These are phyloP conservation scores for Mangifera indica DNA, from an alignment of 345 rosid genomes.

Conservation along the genomic window DNA sequence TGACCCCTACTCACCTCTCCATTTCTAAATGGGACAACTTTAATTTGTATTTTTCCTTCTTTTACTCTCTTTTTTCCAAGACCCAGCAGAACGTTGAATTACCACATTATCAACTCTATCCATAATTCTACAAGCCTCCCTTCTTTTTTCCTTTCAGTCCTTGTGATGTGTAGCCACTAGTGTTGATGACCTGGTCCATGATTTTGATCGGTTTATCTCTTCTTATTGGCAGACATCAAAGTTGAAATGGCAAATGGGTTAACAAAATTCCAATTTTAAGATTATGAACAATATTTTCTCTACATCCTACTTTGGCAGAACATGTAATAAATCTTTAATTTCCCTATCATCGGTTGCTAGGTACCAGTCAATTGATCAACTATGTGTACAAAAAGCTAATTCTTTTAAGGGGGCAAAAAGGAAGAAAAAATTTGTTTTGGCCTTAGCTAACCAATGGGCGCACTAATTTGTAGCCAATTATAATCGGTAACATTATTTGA, in stretches of 20 bases:
- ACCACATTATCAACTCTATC: neutral
- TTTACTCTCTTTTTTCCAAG: neutral
- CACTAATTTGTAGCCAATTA: neutral
- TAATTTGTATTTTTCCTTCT: neutral
- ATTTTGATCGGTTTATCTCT: neutral
- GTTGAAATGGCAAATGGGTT: neutral
- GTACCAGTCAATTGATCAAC: neutral
- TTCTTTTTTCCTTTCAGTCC: slow-evolving; percentile 2
- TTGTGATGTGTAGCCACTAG: neutral
- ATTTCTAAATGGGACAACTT: slow-evolving; percentile 20
- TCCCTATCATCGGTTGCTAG: neutral
- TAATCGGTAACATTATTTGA: neutral
- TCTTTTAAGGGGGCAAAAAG: neutral
- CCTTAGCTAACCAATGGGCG: neutral
- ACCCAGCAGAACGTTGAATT: neutral
- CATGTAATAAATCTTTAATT: neutral
- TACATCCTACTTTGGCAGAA: too few species aligned
- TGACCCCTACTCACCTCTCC: slow-evolving; percentile 9
- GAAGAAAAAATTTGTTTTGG: neutral
- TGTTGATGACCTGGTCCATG: neutral
- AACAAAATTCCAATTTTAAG: too few species aligned
- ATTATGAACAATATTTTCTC: too few species aligned
- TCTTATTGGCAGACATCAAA: too few species aligned
- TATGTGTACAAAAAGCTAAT: neutral
- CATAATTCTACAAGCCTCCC: neutral